These are phyloP conservation scores for Scolecobasidium constrictum DNA, from an alignment of 2,329 filamentous ascomycete species.

Conservation along the genomic window DNA sequence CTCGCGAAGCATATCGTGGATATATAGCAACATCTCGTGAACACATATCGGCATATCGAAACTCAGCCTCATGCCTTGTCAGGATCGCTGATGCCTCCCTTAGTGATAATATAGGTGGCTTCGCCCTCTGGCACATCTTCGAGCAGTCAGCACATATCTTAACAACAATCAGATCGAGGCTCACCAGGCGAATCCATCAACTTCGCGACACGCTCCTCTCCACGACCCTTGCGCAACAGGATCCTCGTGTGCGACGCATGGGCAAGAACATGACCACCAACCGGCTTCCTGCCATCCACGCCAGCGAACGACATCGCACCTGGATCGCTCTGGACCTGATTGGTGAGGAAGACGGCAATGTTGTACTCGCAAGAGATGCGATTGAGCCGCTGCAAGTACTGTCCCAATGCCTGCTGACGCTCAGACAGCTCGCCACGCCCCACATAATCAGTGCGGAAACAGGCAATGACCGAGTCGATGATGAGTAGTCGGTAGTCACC, in stretches of 20 bases:
- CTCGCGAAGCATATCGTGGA: no score
- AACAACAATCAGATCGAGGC: conserved; percentile 10
- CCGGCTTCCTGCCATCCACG: conserved; percentile 56
- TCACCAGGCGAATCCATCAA: conserved; percentile 55
- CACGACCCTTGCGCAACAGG: conserved; percentile 55
- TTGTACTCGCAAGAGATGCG: conserved; percentile 64
- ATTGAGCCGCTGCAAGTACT: conserved; percentile 52
- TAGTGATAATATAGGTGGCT: conserved; percentile 60
- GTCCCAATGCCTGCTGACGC: conserved; percentile 56
- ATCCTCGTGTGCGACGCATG: conserved; percentile 58
- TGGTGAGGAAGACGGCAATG: conserved; percentile 55
- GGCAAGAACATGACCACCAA: conserved; percentile 57
- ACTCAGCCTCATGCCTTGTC: no score
- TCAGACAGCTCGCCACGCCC: conserved; percentile 58
- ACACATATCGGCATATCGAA: no score
- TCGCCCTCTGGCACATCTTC: conserved; percentile 57
- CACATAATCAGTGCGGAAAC: conserved; percentile 56
- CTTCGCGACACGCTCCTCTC: conserved; percentile 60
- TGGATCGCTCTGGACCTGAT: conserved; percentile 61
- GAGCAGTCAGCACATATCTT: conserved; percentile 9
- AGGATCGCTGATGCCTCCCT: conserved; percentile 56
- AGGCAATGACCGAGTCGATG: conserved; percentile 60
- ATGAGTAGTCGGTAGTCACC: conserved; percentile 56
- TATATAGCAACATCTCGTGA: no score
- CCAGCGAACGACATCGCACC: conserved; percentile 58